These are phyloP conservation scores for Centaurea solstitialis DNA, from an alignment of 129 eudicot species.

Conservation along the genomic window DNA sequence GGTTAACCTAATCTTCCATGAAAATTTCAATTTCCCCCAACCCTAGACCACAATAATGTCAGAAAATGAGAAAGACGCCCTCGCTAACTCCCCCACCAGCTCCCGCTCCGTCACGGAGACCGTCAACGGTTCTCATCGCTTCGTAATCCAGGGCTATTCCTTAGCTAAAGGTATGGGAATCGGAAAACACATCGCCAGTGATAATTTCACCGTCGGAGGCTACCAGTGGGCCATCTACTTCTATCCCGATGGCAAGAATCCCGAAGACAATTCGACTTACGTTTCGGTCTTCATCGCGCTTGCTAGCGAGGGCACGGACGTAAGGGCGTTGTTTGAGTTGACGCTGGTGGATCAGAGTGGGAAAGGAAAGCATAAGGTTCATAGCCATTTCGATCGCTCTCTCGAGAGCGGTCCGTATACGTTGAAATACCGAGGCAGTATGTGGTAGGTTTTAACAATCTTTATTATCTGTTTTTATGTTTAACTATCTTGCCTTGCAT, in stretches of 20 bases:
- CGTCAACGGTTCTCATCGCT: constrained; percentile 75
- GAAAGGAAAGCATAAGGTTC: constrained; percentile 76
- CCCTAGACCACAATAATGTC: neutral
- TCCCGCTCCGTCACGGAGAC: constrained; percentile 74
- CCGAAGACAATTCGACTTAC: constrained; percentile 72
- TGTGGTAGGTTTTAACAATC: constrained; percentile 55
- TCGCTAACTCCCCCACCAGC: constrained; percentile 43
- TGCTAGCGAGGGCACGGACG: constrained; percentile 86
- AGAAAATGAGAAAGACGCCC: neutral
- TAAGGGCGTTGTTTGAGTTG: constrained; percentile 80
- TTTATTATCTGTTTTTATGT: neutral
- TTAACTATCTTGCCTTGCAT: neutral
- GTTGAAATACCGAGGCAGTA: constrained; percentile 79
- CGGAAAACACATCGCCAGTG: constrained; percentile 85
- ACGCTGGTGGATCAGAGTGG: constrained; percentile 82
- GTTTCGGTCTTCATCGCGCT: constrained; percentile 82
- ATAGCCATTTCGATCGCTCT: constrained; percentile 85
- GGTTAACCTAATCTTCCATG: neutral
- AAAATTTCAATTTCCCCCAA: neutral
- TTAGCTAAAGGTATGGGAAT: constrained; percentile 84
- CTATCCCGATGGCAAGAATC: constrained; percentile 83
- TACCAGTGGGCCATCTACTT: constrained; percentile 84
- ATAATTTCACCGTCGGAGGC: constrained; percentile 79
- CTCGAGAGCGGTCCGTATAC: constrained; percentile 87
- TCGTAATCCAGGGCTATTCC: constrained; percentile 74